Percentiles rank a stretch among this genome's conserved stretches.
These are phyloP conservation scores for Dipodascus albidus DNA, from an alignment of 805 yeast species.

Conservation along the genomic window DNA sequence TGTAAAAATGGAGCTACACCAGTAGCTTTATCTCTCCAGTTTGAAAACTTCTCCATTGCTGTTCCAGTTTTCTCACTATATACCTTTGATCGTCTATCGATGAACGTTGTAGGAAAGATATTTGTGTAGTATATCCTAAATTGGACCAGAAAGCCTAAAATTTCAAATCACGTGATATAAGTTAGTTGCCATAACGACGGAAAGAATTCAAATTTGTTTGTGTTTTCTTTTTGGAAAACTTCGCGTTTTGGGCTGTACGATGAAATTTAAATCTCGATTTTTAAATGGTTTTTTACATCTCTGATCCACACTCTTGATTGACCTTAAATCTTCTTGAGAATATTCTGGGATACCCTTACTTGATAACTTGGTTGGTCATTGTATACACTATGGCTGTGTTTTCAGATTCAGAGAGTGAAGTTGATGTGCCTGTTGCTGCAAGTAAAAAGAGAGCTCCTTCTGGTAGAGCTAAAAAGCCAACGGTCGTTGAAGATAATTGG, in stretches of 20 bases:
- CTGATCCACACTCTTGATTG: not conserved
- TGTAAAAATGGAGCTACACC: constrained; percentile 91
- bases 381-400: not conserved
- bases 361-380: too few relatives aligned
- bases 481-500: not conserved
- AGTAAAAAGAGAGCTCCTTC: not conserved
- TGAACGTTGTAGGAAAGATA: not conserved
- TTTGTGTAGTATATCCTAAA: not conserved
- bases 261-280: not conserved
- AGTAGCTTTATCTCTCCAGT: constrained; percentile 81
- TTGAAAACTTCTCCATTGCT: constrained; percentile 69
- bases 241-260: not conserved
- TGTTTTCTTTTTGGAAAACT: not conserved
- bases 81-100: not conserved
- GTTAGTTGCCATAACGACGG: not conserved
- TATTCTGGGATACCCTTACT: not conserved
- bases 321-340: not conserved
- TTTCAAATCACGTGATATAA: not conserved
- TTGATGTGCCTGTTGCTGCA: not conserved
- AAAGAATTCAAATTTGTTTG: not conserved
- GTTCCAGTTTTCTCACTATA: too few relatives aligned
- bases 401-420: not conserved
- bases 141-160: not conserved
- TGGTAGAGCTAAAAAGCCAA: not conserved
- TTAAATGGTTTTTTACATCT: not conserved